Base-by-base conservation (phyloP, 176 grass and related monocot species). In the Carex kokanica region DNA sequence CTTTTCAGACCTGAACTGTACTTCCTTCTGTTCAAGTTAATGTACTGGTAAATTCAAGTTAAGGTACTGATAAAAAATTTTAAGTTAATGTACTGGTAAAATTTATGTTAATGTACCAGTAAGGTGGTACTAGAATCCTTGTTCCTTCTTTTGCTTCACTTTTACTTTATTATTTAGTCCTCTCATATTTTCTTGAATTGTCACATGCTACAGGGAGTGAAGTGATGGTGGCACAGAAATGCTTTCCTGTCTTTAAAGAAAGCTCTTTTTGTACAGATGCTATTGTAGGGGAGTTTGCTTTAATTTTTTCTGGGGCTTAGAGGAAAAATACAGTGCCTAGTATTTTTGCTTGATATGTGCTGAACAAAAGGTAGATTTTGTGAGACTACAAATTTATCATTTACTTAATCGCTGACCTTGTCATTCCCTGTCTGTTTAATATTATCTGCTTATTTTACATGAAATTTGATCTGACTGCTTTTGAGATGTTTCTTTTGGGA, bases 181-280 rank as follows among this genome's bases (percentile, higher is more conserved):
- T 81, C 58, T 81, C 58, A 81, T n/a, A 63, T 64, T 23, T 41
- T 81, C 31, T 81, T 81, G 32, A 81, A 64, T 5, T 81, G 78
- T 81, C 18, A 63, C 24, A 64, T 81, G 32, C 17, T 47, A 64
- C 58, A 81, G 55, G 78, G 78, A 61, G n/a, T 81, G 78, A 81
- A 47, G 29, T 81, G 58, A 81, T 25, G 51, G 40, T 81, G 78
- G 40, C 78, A 81, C 32, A 6, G 58, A 14, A 13, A 78, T 78
- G 73, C 24, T 78, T 78, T 81, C 18, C 18, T 23, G 16, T 40
- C 58, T 81, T 21, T 81, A 45, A 81, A 62, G 25, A 54, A 34
- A 31, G 73, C 73, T 64, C 29, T 49, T 81, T 81, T 81, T 81
- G 78, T 81, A 81, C 12, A 81, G 57, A 62, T 24, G 60, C 78